Conservation (phyloP, 352 stramenopile genomes). For the Elongisporangium prolatum region DNA sequence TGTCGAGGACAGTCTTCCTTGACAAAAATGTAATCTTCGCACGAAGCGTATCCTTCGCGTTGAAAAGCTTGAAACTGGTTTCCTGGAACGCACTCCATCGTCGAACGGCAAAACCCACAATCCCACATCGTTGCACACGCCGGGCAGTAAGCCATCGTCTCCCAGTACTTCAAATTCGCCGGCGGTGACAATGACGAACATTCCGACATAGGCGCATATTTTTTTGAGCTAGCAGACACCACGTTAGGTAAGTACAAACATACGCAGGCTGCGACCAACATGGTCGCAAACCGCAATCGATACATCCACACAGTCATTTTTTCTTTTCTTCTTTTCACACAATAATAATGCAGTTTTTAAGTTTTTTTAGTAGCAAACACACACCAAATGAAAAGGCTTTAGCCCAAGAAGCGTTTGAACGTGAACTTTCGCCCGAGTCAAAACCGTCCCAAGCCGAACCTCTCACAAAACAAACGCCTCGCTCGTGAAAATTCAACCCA, state of each 20-base stretch:
- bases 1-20: conserved; percentile 65
- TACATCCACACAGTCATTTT: conserved; percentile 7
- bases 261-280: conserved; percentile 13
- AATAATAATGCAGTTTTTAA: conserved; percentile 8
- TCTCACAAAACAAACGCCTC: neutral
- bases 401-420: conserved; percentile 5
- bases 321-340: conserved; percentile 7
- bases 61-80: conserved; percentile 40
- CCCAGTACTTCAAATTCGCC: conserved; percentile 49
- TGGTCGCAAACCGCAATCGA: conserved; percentile 4
- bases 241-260: conserved; percentile 17
- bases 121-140: conserved; percentile 49
- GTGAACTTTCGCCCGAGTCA: conserved; percentile 6
- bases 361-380: conserved; percentile 3
- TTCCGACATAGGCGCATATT: conserved; percentile 18
- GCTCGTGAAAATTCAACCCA: neutral
- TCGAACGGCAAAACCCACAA: conserved; percentile 91
- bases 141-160: conserved; percentile 63
- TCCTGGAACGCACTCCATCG: conserved; percentile 83
- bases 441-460: neutral
- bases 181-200: conserved; percentile 51
- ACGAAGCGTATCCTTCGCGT: conserved; percentile 26
- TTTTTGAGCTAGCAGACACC: conserved; percentile 11
- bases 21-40: conserved; percentile 58
- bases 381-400: neutral